Evolutionary conservation across 169 alveolate species (phyloP).

Genomic region (Perkinsus marinus): DNA sequence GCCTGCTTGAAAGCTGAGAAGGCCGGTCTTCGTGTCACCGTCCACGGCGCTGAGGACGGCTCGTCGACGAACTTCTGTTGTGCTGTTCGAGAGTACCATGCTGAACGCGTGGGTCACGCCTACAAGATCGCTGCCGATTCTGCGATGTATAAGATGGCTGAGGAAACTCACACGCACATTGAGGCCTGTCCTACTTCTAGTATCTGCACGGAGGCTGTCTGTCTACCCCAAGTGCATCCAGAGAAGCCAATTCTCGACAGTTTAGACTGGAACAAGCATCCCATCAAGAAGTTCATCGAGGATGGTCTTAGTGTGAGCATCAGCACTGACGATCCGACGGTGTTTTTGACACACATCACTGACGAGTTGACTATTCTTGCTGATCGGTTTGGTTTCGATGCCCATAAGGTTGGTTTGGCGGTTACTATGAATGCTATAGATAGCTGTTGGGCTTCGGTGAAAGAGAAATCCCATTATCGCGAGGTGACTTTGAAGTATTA

Average conservation of each 20-base stretch:
- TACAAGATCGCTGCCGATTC: neutral
- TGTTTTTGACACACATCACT: neutral
- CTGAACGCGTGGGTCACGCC: neutral
- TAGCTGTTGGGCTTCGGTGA: neutral
- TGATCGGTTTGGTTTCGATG: neutral
- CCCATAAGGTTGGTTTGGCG: neutral
- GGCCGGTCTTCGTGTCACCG: neutral
- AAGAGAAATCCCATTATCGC: neutral
- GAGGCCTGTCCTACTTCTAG: neutral
- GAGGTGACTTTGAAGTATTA: neutral
- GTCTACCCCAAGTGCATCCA: neutral
- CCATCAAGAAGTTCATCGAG: neutral
- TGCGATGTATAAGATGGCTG: neutral
- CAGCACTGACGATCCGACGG: neutral
- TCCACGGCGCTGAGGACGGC: neutral
- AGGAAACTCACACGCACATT: neutral
- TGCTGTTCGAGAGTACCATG: neutral
- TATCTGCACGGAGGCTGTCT: neutral
- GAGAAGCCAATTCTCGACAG: neutral
- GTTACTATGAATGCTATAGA: neutral
- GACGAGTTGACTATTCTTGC: neutral
- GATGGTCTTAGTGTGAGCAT: neutral
- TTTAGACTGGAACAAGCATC: neutral
- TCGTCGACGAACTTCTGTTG: neutral
- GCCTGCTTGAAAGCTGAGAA: neutral